phyloP scores from a whole-genome alignment of 148 eudicot species.

The Dysphania ambrosioides region DNA sequence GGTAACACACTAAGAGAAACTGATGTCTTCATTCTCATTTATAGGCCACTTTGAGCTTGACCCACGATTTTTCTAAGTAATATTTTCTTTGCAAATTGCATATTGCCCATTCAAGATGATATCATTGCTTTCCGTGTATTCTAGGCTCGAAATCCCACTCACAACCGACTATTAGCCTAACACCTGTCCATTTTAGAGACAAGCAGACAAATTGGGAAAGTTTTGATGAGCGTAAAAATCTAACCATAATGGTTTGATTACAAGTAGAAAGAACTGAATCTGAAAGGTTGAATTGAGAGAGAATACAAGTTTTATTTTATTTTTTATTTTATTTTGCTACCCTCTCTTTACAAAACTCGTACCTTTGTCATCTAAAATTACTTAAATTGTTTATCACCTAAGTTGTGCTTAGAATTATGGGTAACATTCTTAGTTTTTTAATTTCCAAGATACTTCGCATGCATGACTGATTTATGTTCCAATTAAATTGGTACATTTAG shows the following conservation, averaged over 20 bases:
- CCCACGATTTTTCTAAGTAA: conserved; percentile 2
- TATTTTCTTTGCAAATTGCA: conserved; percentile 17
- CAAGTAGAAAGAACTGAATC: background rate
- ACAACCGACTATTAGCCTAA: conserved; percentile 1
- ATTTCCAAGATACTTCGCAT: too few relatives aligned
- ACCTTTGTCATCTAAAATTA: too few relatives aligned
- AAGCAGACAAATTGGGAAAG: conserved; percentile 11
- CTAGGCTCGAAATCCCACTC: conserved; percentile 15
- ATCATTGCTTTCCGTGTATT: conserved; percentile 22
- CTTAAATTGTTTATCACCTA: too few relatives aligned
- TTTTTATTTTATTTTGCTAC: too few relatives aligned
- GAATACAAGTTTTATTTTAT: too few relatives aligned
- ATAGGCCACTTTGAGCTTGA: conserved; percentile 14
- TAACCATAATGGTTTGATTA: conserved; percentile 5
- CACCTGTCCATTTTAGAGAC: conserved; percentile 29
- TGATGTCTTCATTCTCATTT: background rate
- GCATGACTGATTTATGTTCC: too few relatives aligned
- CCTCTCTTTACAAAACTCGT: too few relatives aligned
- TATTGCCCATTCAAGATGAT: conserved; percentile 12
- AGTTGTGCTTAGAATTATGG: too few relatives aligned
- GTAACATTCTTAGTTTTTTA: too few relatives aligned
- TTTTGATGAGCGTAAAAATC: background rate
- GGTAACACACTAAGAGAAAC: conserved; percentile 11
- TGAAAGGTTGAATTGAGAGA: too few relatives aligned
- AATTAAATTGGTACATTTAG: too few relatives aligned